phyloP scores from a whole-genome alignment of 352 stramenopile species.

The Pythium grandisporangium region DNA sequence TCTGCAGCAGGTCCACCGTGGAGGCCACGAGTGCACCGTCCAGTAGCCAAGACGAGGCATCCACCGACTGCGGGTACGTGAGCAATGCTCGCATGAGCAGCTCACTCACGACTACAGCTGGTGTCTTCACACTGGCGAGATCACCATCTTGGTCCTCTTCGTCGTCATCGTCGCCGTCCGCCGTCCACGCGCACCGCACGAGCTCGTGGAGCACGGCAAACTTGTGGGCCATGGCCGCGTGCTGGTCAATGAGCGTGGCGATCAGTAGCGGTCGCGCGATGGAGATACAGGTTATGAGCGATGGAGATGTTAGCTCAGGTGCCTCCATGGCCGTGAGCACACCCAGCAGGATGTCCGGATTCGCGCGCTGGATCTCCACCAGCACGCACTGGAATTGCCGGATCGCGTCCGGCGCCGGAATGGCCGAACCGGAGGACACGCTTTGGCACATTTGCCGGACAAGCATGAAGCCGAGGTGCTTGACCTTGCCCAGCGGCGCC shows the following conservation, averaged over 20 bases:
- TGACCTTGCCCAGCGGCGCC: slow-evolving; percentile 32
- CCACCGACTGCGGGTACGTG: slow-evolving; percentile 17
- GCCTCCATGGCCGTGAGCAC: slow-evolving; percentile 27
- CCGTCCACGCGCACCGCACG: slow-evolving; percentile 29
- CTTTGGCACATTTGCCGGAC: slow-evolving; percentile 16
- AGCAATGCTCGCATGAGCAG: slow-evolving; percentile 27
- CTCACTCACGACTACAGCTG: not conserved
- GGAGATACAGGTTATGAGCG: too few species aligned
- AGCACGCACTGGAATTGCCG: too few species aligned
- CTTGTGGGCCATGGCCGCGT: slow-evolving; percentile 3
- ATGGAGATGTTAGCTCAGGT: too few species aligned
- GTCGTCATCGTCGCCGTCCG: not conserved
- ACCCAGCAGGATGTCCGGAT: slow-evolving; percentile 20
- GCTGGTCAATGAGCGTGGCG: slow-evolving; percentile 2
- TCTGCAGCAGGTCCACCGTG: slow-evolving; percentile 29
- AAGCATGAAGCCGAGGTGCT: slow-evolving; percentile 34
- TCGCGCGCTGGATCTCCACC: slow-evolving; percentile 30
- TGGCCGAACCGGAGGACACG: slow-evolving; percentile 1
- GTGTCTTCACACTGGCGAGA: too few species aligned
- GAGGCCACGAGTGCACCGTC: slow-evolving; percentile 27
- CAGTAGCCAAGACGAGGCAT: slow-evolving; percentile 6
- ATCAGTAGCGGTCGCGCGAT: slow-evolving; percentile 1
- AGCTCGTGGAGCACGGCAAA: slow-evolving; percentile 25
- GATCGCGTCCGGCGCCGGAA: slow-evolving; percentile 1
- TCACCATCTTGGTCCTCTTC: too few species aligned